These are phyloP conservation scores for Kodamaea sp. DNA, from an alignment of 1,139 yeast genomes.

Conservation along the genomic window DNA sequence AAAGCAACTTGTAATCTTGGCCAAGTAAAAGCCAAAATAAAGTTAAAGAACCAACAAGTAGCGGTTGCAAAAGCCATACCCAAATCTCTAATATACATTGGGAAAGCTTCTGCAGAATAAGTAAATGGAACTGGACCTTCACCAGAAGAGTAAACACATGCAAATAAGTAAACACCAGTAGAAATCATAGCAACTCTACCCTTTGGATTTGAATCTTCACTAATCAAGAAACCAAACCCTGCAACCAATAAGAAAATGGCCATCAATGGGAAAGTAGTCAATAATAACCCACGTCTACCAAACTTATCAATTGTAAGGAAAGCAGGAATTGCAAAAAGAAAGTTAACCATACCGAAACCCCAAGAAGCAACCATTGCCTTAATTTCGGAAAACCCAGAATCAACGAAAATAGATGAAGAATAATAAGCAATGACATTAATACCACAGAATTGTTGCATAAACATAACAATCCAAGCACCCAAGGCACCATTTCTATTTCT, in stretches of 20 bases:
- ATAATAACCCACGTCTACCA: slow-evolving; percentile 70
- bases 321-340: slow-evolving; percentile 80
- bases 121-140: slow-evolving; percentile 93
- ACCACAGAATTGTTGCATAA: slow-evolving; percentile 93
- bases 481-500: slow-evolving; percentile 81
- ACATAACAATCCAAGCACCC: slow-evolving; percentile 80
- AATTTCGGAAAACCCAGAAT: slow-evolving; percentile 60
- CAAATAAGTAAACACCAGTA: slow-evolving; percentile 69
- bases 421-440: slow-evolving; percentile 85
- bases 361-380: slow-evolving; percentile 73
- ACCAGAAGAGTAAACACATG: slow-evolving; percentile 76
- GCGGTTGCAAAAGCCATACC: slow-evolving; percentile 87
- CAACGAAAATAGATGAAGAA: slow-evolving; percentile 67
- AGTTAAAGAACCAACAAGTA: slow-evolving; percentile 83
- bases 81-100: slow-evolving; percentile 76
- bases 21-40: slow-evolving; percentile 79
- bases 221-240: slow-evolving; percentile 74
- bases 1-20: slow-evolving; percentile 65
- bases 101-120: slow-evolving; percentile 84
- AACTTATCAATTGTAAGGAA: slow-evolving; percentile 74
- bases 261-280: slow-evolving; percentile 76
- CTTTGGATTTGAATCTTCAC: slow-evolving; percentile 30
- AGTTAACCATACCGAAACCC: slow-evolving; percentile 84
- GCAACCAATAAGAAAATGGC: slow-evolving; percentile 62
- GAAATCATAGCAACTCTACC: slow-evolving; percentile 66